These are phyloP conservation scores for Colletotrichum plurivorum DNA, from an alignment of 2,329 filamentous ascomycete species.

Conservation along the genomic window DNA sequence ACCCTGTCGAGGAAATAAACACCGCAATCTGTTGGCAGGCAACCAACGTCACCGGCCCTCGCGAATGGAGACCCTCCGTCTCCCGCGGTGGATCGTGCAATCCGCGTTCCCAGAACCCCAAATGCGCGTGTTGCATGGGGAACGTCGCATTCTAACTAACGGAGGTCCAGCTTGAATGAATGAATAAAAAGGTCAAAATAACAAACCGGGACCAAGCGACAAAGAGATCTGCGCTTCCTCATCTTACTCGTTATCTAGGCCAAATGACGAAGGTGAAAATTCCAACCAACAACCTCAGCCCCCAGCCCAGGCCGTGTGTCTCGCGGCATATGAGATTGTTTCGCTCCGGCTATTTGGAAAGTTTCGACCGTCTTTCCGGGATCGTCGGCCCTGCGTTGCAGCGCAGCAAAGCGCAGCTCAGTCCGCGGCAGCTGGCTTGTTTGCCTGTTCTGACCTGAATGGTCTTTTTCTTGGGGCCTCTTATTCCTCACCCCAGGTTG, in stretches of 20 bases:
- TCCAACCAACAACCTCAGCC: not conserved
- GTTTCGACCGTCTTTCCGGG: conserved; percentile 8
- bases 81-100: conserved; percentile 11
- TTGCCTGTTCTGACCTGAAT: not conserved
- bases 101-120: conserved; percentile 3
- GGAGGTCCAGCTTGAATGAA: not conserved
- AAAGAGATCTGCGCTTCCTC: conserved; percentile 29
- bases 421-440: not conserved
- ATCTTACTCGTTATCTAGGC: conserved; percentile 19
- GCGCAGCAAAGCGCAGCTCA: not conserved
- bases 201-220: not conserved
- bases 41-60: conserved; percentile 9
- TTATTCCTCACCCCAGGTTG: no score
- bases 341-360: conserved; percentile 12
- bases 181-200: not conserved
- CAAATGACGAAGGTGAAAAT: conserved; percentile 10
- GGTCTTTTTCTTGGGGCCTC: no score
- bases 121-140: not conserved
- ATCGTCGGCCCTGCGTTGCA: conserved; percentile 3
- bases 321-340: conserved; percentile 5
- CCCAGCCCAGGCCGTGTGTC: not conserved
- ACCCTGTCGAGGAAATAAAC: conserved; percentile 13
- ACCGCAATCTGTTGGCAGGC: conserved; percentile 18
- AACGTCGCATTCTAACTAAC: conserved; percentile 20
- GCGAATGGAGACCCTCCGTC: conserved; percentile 11